Conservation (phyloP, 2,329 filamentous ascomycete species). For the Cladophialophora carrionii region DNA sequence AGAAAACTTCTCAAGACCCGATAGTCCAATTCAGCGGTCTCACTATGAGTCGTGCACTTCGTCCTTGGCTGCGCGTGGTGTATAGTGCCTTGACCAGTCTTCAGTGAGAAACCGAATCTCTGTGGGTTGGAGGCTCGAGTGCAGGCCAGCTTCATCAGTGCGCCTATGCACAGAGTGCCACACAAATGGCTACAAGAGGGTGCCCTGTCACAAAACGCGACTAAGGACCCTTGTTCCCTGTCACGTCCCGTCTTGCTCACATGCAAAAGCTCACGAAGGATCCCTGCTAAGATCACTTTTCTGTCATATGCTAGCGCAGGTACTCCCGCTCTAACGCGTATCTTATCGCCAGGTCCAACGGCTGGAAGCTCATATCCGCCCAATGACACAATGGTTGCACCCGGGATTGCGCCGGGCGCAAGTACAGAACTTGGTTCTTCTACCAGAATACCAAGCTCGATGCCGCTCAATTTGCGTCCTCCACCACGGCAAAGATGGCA, state of each 20-base stretch:
- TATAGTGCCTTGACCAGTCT: neutral
- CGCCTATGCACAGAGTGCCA: neutral
- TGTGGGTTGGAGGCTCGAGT: neutral
- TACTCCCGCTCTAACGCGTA: neutral
- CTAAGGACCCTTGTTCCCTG: neutral
- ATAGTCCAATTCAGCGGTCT: neutral
- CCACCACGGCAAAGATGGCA: neutral
- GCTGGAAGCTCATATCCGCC: slow-evolving; percentile 5
- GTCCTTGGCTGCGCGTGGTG: neutral
- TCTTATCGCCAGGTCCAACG: neutral
- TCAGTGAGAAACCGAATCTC: neutral
- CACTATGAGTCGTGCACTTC: neutral
- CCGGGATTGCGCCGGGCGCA: neutral
- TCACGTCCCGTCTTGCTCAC: neutral
- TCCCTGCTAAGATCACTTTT: slow-evolving; percentile 2
- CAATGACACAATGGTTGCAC: neutral
- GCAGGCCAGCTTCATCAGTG: neutral
- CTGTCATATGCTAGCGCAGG: neutral
- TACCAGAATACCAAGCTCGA: neutral
- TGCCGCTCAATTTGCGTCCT: neutral
- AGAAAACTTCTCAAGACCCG: neutral
- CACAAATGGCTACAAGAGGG: neutral
- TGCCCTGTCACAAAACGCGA: slow-evolving; percentile 4
- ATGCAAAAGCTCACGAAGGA: neutral
- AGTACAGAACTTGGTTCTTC: neutral